Percentiles rank a stretch among this genome's conserved stretches.
Conservation (phyloP, 306 rosid species). For the Acacia crassicarpa region DNA sequence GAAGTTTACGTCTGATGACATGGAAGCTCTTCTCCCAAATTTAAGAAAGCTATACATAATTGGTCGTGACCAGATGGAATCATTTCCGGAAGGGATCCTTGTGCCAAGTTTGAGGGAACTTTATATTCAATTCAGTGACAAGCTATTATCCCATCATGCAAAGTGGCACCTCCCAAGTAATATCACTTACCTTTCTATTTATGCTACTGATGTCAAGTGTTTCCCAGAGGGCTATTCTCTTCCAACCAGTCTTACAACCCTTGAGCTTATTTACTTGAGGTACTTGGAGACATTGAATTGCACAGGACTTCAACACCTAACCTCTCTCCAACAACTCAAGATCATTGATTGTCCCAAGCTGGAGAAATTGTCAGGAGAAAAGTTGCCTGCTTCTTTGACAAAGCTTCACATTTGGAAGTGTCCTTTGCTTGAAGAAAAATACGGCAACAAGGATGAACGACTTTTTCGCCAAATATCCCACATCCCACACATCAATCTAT, state of each 20-base stretch:
- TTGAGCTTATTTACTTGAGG: accelerated
- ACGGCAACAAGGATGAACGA: neutral
- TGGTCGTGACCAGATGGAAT: neutral
- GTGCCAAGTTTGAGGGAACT: neutral
- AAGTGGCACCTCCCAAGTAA: neutral
- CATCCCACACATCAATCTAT: neutral
- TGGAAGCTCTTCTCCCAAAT: neutral
- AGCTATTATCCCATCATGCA: neutral
- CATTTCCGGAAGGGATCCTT: neutral
- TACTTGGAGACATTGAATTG: neutral
- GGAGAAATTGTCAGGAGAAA: neutral
- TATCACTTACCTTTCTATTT: neutral
- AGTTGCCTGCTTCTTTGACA: conserved; percentile 13
- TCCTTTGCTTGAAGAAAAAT: neutral
- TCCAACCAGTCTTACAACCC: neutral
- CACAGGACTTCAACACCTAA: neutral
- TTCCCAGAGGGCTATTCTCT: neutral
- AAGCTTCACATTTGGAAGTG: accelerated
- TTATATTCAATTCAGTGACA: accelerated
- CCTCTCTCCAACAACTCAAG: neutral
- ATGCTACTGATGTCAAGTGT: no score
- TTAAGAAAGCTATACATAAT: neutral
- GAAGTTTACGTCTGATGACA: neutral
- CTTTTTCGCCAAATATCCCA: neutral
- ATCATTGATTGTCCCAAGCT: accelerated